Conservation (phyloP, 2,329 filamentous ascomycete genomes). For the Cadophora sp. region DNA sequence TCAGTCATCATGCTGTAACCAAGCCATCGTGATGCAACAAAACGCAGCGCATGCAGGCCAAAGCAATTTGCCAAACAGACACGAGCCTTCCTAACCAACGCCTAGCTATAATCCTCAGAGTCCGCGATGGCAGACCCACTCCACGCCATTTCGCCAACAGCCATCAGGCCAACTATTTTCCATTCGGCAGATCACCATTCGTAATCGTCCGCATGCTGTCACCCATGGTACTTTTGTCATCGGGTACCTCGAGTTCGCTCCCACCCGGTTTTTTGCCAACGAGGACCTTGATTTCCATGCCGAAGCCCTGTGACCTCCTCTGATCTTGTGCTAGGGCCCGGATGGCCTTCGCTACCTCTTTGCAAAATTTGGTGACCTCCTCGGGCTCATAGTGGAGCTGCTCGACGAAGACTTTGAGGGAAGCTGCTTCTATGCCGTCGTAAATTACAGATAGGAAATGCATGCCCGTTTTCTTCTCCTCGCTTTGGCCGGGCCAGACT, state of each 20-base stretch:
- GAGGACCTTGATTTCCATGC: conserved; percentile 35
- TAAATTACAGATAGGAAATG: conserved; percentile 37
- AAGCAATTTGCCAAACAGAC: background rate
- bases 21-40: conserved; percentile 11
- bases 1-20: conserved; percentile 10
- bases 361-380: conserved; percentile 32
- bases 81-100: conserved; percentile 3
- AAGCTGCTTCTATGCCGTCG: conserved; percentile 37
- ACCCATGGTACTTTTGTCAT: conserved; percentile 22
- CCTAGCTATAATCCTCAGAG: conserved; percentile 15
- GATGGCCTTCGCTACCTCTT: conserved; percentile 27
- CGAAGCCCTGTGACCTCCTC: conserved; percentile 34
- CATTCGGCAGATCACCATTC: background rate
- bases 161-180: background rate
- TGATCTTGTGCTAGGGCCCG: conserved; percentile 34
- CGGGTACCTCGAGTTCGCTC: conserved; percentile 12
- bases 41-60: conserved; percentile 2
- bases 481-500: conserved; percentile 46
- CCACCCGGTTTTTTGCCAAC: conserved; percentile 40
- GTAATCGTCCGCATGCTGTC: conserved; percentile 21
- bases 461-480: conserved; percentile 36
- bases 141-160: background rate
- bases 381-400: conserved; percentile 38
- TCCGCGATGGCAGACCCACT: background rate
- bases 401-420: conserved; percentile 38